Conservation (phyloP, 2,329 filamentous ascomycete species). For the Aspergillus sp. region DNA sequence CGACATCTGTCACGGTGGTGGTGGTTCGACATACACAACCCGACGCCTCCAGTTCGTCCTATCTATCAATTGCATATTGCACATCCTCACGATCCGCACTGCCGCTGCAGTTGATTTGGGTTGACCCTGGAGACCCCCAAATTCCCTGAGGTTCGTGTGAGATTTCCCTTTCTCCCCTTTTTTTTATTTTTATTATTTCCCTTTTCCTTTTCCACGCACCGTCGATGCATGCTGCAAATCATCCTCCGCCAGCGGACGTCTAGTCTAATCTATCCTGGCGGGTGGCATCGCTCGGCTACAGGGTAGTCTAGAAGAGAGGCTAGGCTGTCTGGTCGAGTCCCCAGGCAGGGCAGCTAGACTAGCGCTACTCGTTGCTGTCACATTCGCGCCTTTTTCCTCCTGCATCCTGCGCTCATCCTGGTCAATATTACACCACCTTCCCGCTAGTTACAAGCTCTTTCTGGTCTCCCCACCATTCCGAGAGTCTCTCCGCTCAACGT, state of each 20-base stretch:
- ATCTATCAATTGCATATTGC: constrained; percentile 4
- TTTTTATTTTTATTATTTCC: constrained; percentile 2
- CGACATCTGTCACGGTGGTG: neutral
- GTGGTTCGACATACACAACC: neutral
- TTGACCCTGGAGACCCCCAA: neutral
- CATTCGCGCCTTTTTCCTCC: constrained; percentile 23
- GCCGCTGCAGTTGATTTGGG: neutral
- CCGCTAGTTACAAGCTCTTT: constrained; percentile 35
- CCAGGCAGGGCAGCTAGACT: constrained; percentile 14
- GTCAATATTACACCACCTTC: constrained; percentile 38
- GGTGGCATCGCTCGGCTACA: constrained; percentile 1
- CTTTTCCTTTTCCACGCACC: constrained; percentile 11
- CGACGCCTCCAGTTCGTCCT: neutral
- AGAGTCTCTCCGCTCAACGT: constrained; percentile 15
- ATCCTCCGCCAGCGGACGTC: constrained; percentile 17
- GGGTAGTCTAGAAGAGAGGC: constrained; percentile 4
- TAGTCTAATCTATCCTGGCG: neutral
- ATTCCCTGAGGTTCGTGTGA: neutral
- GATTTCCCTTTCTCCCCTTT: neutral
- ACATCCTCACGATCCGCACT: neutral
- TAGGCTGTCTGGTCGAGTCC: constrained; percentile 13
- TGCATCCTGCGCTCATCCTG: constrained; percentile 36
- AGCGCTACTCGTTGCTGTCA: constrained; percentile 15
- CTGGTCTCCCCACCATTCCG: constrained; percentile 27
- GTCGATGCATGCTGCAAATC: constrained; percentile 21